These are phyloP conservation scores for Coemansia sp. DNA, from an alignment of 192 early-diverging fungal species.

Conservation along the genomic window DNA sequence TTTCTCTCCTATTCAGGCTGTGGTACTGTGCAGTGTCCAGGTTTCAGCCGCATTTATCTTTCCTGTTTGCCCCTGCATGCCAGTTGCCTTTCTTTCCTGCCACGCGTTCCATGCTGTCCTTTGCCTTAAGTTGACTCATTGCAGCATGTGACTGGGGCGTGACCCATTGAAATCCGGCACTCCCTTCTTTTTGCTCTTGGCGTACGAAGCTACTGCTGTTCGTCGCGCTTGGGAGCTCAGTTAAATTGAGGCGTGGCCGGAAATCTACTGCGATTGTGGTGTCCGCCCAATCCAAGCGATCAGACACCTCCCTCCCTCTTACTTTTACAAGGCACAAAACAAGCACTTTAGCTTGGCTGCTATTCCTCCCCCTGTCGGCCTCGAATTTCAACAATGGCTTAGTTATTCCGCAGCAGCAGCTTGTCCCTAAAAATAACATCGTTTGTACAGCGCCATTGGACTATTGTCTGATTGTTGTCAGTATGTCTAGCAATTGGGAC, in stretches of 20 bases:
- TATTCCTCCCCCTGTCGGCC: not conserved
- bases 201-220: not conserved
- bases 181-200: not conserved
- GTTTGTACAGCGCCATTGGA: not conserved
- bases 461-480: not conserved
- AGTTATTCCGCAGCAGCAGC: constrained; percentile 1
- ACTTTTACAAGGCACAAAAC: not conserved
- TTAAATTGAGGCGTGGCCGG: not conserved
- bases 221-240: not conserved
- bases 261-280: not conserved
- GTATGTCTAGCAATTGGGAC: not conserved
- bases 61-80: not conserved
- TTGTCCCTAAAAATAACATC: not conserved
- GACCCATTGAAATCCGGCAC: not conserved
- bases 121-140: not conserved
- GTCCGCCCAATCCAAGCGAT: not conserved
- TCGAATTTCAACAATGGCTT: not conserved
- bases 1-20: not conserved
- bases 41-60: not conserved
- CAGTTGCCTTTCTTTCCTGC: not conserved
- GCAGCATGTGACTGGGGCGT: not conserved
- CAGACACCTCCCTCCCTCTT: constrained; percentile 1
- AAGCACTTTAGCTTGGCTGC: not conserved
- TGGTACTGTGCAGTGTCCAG: not conserved
- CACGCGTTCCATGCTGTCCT: not conserved